Conservation (phyloP, 139 green algal genomes). For the Coelastrella sp. region DNA sequence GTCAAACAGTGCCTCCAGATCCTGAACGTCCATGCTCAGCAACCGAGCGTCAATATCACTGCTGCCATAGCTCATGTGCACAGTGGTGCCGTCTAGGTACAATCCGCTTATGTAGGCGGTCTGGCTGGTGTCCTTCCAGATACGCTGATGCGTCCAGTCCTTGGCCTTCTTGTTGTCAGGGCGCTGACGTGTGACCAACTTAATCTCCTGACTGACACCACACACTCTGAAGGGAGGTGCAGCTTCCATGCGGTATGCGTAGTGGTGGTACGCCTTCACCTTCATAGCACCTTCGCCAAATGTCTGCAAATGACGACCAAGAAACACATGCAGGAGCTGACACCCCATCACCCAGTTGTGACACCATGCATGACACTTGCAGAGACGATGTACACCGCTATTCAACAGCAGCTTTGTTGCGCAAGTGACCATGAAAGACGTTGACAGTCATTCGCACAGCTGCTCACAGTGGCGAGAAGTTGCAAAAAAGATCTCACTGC, state of each 20-base stretch:
- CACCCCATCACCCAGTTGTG: background rate
- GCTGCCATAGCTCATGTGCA: conserved; percentile 44
- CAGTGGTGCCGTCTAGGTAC: background rate
- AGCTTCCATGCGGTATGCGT: conserved; percentile 22
- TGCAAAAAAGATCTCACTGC: too few species aligned
- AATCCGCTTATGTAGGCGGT: conserved; percentile 47
- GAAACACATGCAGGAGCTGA: too few species aligned
- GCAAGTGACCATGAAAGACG: background rate
- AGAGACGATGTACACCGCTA: background rate
- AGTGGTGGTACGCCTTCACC: conserved; percentile 52
- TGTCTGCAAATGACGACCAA: conserved; percentile 35
- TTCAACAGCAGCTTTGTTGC: background rate
- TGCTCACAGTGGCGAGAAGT: background rate
- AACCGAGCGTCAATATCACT: conserved; percentile 47
- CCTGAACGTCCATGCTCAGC: conserved; percentile 18
- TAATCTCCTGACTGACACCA: conserved; percentile 18
- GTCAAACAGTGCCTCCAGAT: conserved; percentile 43
- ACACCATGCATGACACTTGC: background rate
- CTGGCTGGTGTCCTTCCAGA: conserved; percentile 54
- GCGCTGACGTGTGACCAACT: conserved; percentile 34
- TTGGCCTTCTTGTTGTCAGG: conserved; percentile 8
- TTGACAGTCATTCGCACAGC: background rate
- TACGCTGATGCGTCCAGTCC: conserved; percentile 49
- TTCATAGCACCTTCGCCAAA: conserved; percentile 47
- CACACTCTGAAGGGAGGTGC: conserved; percentile 3